Base-by-base conservation (phyloP, 2,329 filamentous ascomycete species). In the Alternaria panax region DNA sequence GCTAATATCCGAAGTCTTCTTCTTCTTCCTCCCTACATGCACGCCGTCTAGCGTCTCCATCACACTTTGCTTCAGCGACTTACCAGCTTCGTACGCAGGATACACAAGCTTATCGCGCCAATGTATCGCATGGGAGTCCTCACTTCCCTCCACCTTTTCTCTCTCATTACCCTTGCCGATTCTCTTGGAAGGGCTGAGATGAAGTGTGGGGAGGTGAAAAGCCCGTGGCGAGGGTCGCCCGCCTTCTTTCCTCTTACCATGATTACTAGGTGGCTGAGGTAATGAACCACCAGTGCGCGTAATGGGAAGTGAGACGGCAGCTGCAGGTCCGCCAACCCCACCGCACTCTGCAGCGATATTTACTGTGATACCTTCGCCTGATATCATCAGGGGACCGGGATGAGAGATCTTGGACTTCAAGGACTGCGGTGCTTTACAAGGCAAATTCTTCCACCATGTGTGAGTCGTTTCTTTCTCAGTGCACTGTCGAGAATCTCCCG, bases 371-470 rank as follows among this genome's bases (percentile, higher is more conserved):
- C 51, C 48, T 36, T 56, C 16, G 12, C 51, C 25, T 22, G 54
- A 42, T 5, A 52, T 54, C 24, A 64, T 50, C 14, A 71, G 57
- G 3, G 68, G 69, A 1, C 54, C 36, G 1, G 69, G 69, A 5
- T 45, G 48, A 7, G 71, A 73, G 16, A 76, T 75, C 12, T 66
- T 65, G 3, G 64, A 50, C 50, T 75, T 75, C 5, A 72, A 47
- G 1, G 46, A 30, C 4, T 28, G 34, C 20, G 55, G 55, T 6
- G 51, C 40, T 43, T 59, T 59, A 50, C 46, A 34, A 3, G 52
- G 34, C 30, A 27, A 45, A 42, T 48, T 22, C 41, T 51, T 62
- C 60, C 56, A 63, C 57, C 56, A 51, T 6, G 45, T 20, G 25
- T 50, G 28, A 11, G 9, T n/a, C 12, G 28, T 20, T 41, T 45